These are phyloP conservation scores for Saccharomyces uvarum DNA, from an alignment of 1,139 yeast genomes.

Conservation along the genomic window DNA sequence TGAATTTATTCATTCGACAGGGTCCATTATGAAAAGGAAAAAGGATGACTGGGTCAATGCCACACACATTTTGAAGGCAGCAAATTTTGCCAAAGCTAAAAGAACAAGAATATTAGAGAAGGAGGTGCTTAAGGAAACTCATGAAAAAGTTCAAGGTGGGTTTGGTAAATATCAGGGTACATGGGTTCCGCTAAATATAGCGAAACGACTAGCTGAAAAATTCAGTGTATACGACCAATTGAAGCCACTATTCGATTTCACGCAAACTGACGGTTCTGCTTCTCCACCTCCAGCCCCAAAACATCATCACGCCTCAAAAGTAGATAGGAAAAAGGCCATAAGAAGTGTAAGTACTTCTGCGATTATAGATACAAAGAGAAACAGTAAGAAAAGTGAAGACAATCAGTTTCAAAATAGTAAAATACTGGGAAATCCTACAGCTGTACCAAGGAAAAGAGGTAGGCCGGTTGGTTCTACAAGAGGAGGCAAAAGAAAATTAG, in stretches of 20 bases:
- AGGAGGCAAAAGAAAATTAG: conserved; percentile 17
- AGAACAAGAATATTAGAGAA: conserved; percentile 85
- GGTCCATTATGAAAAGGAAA: conserved; percentile 89
- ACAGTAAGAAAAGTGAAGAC: conserved; percentile 9
- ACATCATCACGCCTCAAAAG: conserved; percentile 58
- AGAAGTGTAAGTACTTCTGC: conserved; percentile 24
- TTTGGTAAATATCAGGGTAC: conserved; percentile 97
- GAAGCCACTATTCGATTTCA: conserved; percentile 60
- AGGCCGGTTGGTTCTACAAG: conserved; percentile 25
- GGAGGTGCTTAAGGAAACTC: conserved; percentile 79
- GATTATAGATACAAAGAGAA: conserved; percentile 13
- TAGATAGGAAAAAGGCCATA: conserved; percentile 23
- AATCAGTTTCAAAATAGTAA: background rate
- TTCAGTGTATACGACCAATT: conserved; percentile 65
- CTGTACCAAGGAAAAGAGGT: conserved; percentile 26
- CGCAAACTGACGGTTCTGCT: conserved; percentile 48
- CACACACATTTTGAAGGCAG: conserved; percentile 91
- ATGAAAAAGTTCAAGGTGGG: conserved; percentile 95
- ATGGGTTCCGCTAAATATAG: conserved; percentile 78
- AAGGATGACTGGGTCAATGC: conserved; percentile 95
- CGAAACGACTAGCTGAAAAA: conserved; percentile 51
- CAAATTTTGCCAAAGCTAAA: conserved; percentile 90
- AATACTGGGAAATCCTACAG: conserved; percentile 4
- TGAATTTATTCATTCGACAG: conserved; percentile 72
- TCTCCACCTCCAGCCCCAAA: conserved; percentile 82